Conservation (phyloP, 805 yeast species). For the Yamadazyma ubonensis region DNA sequence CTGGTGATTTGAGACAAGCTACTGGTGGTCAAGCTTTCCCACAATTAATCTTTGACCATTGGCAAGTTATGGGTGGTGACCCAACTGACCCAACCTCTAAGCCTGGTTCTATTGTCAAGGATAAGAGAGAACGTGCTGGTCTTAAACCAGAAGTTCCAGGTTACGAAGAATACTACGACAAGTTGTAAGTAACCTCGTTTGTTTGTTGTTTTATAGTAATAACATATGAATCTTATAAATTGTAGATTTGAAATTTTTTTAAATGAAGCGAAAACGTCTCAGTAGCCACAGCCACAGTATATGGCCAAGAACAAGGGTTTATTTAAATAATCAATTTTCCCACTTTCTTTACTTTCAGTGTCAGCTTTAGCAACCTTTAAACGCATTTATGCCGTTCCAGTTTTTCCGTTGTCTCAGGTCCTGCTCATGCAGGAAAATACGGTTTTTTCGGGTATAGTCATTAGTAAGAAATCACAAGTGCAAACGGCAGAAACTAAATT, state of each 20-base stretch:
- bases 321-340: too few relatives aligned
- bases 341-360: too few relatives aligned
- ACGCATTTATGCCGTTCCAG: too few relatives aligned
- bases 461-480: too few relatives aligned
- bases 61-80: constrained; percentile 90
- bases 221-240: constrained; percentile 7
- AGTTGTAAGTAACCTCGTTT: constrained; percentile 49
- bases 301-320: too few relatives aligned
- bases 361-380: too few relatives aligned
- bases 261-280: too few relatives aligned
- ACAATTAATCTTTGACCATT: constrained; percentile 99
- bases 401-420: too few relatives aligned
- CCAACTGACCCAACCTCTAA: constrained; percentile 81
- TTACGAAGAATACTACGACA: constrained; percentile 98
- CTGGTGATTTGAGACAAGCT: constrained; percentile 98
- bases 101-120: constrained; percentile 59
- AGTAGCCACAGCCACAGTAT: not conserved
- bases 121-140: constrained; percentile 91
- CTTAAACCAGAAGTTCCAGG: constrained; percentile 97
- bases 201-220: constrained; percentile 10
- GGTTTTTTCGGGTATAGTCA: too few relatives aligned
- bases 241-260: too few relatives aligned
- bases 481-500: too few relatives aligned
- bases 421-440: too few relatives aligned
- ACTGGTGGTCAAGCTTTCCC: constrained; percentile 99